A percentile compares a stretch with the other conserved stretches of the same genome.
phyloP scores from a whole-genome alignment of 176 grass and related monocot genomes.

The Echinochloa phyllopogon region DNA sequence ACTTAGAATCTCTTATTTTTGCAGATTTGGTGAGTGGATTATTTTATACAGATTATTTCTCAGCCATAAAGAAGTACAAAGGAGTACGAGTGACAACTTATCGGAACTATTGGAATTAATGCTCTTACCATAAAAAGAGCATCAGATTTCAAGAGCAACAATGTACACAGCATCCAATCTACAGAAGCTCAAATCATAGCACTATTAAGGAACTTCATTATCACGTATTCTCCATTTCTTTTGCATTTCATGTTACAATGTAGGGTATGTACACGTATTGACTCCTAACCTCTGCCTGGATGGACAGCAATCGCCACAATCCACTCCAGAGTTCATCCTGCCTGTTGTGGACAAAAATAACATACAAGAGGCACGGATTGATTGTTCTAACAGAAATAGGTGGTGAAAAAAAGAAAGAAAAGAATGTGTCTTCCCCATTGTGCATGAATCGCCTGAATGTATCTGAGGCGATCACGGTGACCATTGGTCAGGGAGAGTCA shows the following conservation, averaged over 20 bases:
- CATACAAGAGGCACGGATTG: slow-evolving; percentile 61
- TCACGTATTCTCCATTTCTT: slow-evolving; percentile 24
- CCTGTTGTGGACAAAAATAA: slow-evolving; percentile 57
- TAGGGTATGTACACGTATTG: slow-evolving; percentile 57
- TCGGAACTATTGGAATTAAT: not conserved
- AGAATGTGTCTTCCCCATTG: slow-evolving; percentile 16
- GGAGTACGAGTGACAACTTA: not conserved
- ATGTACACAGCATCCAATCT: not conserved
- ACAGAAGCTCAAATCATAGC: not conserved
- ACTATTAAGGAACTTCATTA: slow-evolving; percentile 4
- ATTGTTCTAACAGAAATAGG: slow-evolving; percentile 45
- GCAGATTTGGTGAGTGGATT: no score
- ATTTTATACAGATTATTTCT: not conserved
- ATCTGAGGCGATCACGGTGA: slow-evolving; percentile 56
- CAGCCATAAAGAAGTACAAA: not conserved
- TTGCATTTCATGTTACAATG: slow-evolving; percentile 49
- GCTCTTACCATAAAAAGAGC: not conserved
- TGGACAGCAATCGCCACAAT: slow-evolving; percentile 9
- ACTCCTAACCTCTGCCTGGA: slow-evolving; percentile 35
- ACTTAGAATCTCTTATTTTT: no score
- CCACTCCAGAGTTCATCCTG: slow-evolving; percentile 41
- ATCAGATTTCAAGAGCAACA: not conserved
- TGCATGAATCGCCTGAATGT: slow-evolving; percentile 29
- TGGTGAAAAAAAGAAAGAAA: not conserved
- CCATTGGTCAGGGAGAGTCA: slow-evolving; percentile 87